Base-by-base conservation (phyloP, 1,284 basidiomycete genomes). In the Kwoniella shivajii region DNA sequence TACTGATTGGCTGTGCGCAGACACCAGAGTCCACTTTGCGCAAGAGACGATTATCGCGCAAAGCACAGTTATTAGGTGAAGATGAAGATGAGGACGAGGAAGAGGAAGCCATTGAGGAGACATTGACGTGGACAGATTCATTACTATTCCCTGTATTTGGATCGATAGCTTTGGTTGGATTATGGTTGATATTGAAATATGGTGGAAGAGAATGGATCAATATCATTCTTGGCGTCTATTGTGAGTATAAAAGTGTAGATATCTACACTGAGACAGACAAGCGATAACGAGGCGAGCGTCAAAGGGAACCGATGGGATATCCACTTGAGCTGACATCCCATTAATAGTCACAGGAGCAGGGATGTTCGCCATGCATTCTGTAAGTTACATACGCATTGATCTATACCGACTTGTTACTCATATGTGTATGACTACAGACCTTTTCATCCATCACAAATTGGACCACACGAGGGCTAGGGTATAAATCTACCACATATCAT, bases 171-270 rank as follows among this genome's bases (percentile, higher is more conserved):
- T 62, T 78, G 6, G 46, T 78, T 49, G 60, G 63, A 0, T 59
- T 78, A 16, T 78, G 63, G 56, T 39, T 64, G 39, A 45, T 76
- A 26, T 60, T 78, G 50, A 74, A 86, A 70, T 93, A 88, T 72
- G 77, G 90, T 41, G 89, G 90, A 38, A 85, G 84, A 66, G 84
- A 86, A 65, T 91, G 89, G 87, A 86, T 96, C 61, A 76, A 76
- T 60, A 53, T 70, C 83, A n/a, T 77, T 22, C 54, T 80, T 27
- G 77, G 76, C 1, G 85, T 86, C 80, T 92, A 92, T 70, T 91
- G 75, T 78, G 58, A 68, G 74, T 91, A 64, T 81, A 85, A 22
- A 13, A 16, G 14, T n/a, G n/a, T n/a, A n/a, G n/a, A n/a, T n/a
- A n/a, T n/a, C n/a, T n/a, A n/a, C n/a, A n/a, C n/a, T n/a, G n/a